Base-by-base conservation (phyloP, 2,329 filamentous ascomycete genomes). In the Scorias spongiosa region DNA sequence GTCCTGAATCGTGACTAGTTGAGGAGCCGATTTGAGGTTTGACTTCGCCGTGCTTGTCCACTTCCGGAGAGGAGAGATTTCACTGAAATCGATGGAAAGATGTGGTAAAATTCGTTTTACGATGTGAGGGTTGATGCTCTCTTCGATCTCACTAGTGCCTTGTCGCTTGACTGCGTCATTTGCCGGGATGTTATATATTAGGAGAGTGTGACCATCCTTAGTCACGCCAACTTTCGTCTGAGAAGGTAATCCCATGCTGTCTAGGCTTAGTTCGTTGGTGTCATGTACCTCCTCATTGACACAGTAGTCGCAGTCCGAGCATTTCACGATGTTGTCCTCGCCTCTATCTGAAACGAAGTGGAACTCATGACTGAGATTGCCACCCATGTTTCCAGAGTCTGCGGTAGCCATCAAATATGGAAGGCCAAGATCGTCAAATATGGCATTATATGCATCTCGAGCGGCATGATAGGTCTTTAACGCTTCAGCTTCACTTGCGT, bases 371-470 rank as follows among this genome's bases (percentile, higher is more conserved):
- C 88, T 96, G 32, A 94, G 65, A 51, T 80, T 81, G 10, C 91
- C 91, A 29, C 91, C 91, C 76, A 98, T 98, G 51, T 86, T 84
- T n/a, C 91, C 91, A 1, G 89, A 95, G 60, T 88, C 88, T 6
- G 91, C 91, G 53, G 85, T 78, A 1, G 89, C 89, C 15, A 93
- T 80, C 1, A 93, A 62, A 51, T 91, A 85, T 0, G 86, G 86
- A 11, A 98, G 62, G 51, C 81, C 86, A 29, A 98, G 68, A 46
- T 93, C 84, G 39, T 83, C 66, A 54, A 98, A 93, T 42, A 98
- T 74, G 14, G 71, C 71, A 10, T 69, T 70, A 59, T 98, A 98
- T 1, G 82, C 81, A 32, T 63, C 61, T 41, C 82, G 76, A 2
- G 94, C 86, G 37, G 78, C 66, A 6, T 76, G 64, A 53, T 98